phyloP scores from a whole-genome alignment of 495 filamentous ascomycete genomes.

The Penicillium verhagenii region DNA sequence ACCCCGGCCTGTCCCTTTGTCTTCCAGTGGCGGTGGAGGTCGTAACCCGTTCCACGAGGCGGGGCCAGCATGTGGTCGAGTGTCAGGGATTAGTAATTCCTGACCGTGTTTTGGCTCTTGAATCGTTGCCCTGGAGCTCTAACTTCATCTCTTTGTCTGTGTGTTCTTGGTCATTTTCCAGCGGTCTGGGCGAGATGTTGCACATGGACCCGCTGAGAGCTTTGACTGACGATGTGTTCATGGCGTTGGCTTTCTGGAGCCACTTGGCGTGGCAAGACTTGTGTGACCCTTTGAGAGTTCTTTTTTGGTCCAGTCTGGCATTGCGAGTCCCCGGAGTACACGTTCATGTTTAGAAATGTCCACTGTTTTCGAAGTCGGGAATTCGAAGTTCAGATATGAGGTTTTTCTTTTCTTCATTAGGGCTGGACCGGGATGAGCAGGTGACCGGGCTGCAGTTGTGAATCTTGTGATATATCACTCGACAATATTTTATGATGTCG shows the following conservation, averaged over 20 bases:
- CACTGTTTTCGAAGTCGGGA: not conserved
- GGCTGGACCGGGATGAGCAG: not conserved
- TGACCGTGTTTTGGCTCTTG: conserved; percentile 1
- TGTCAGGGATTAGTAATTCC: not conserved
- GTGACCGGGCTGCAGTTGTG: not conserved
- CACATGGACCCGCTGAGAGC: conserved; percentile 1
- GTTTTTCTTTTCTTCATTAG: no score
- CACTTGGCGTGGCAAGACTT: conserved; percentile 7
- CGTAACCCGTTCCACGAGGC: conserved; percentile 17
- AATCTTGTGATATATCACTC: not conserved
- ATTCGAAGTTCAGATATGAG: not conserved
- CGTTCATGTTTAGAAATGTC: not conserved
- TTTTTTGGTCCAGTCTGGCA: not conserved
- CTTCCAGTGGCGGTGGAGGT: not conserved
- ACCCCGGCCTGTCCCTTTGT: not conserved
- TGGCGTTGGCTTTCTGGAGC: not conserved
- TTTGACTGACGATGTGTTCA: not conserved
- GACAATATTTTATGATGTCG: no score
- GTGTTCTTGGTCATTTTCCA: conserved; percentile 10
- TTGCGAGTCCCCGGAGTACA: not conserved
- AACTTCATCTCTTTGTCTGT: conserved; percentile 2
- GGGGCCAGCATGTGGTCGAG: not conserved
- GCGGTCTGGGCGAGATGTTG: conserved; percentile 6
- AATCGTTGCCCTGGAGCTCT: conserved; percentile 2
- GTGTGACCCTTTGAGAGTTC: not conserved